Conservation (phyloP, 495 filamentous ascomycete species). For the Podospora pseudocomata region DNA sequence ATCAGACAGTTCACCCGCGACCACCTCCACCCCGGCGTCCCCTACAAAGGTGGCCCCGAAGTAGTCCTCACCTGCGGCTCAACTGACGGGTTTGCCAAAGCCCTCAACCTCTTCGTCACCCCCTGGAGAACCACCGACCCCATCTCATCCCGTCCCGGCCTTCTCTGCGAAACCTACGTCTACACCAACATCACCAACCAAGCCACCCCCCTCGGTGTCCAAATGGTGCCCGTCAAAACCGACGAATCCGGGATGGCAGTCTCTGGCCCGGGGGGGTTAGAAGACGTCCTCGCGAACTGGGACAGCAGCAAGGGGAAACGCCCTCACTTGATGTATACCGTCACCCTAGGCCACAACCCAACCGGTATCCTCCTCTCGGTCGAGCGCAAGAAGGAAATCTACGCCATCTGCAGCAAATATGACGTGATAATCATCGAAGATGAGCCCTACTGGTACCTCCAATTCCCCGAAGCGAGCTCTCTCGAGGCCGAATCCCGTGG, state of each 20-base stretch:
- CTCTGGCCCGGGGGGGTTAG: conserved; percentile 64
- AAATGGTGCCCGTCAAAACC: conserved; percentile 66
- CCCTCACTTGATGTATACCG: conserved; percentile 85
- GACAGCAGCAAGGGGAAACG: conserved; percentile 65
- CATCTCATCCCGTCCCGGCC: conserved; percentile 61
- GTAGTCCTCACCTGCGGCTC: conserved; percentile 72
- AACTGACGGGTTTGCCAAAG: conserved; percentile 81
- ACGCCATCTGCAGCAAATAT: conserved; percentile 74
- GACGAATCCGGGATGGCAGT: conserved; percentile 74
- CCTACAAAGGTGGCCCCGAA: conserved; percentile 72
- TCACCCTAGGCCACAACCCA: conserved; percentile 90
- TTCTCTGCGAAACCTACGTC: conserved; percentile 73
- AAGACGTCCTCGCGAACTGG: conserved; percentile 79
- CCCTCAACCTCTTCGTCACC: conserved; percentile 66
- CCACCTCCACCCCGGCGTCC: conserved; percentile 73
- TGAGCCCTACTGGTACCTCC: conserved; percentile 94
- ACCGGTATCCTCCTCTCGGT: conserved; percentile 71
- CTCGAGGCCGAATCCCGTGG: conserved; percentile 48
- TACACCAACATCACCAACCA: conserved; percentile 73
- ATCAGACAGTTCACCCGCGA: conserved; percentile 72
- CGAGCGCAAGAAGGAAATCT: conserved; percentile 70
- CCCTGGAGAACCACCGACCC: conserved; percentile 67
- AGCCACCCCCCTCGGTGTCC: conserved; percentile 63
- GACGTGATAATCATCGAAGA: conserved; percentile 94
- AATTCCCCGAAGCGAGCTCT: conserved; percentile 66